A percentile compares a stretch with the other conserved stretches of the same genome.
These are phyloP conservation scores for Cercis canadensis DNA, from an alignment of 306 rosid genomes.

Conservation along the genomic window DNA sequence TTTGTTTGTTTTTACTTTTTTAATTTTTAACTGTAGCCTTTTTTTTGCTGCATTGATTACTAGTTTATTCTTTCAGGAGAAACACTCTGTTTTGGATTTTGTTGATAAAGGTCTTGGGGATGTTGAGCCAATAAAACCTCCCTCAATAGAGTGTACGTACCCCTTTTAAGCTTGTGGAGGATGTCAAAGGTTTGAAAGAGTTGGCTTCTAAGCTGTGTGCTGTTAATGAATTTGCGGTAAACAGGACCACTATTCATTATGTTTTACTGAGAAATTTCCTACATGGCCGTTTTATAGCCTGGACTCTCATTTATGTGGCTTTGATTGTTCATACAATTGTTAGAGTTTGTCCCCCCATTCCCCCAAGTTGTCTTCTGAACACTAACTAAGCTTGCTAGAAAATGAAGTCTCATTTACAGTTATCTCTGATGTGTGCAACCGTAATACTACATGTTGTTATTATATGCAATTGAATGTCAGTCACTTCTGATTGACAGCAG, in stretches of 20 bases:
- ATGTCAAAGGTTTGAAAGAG: conserved; percentile 82
- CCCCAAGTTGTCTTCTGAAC: not conserved
- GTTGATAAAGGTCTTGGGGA: conserved; percentile 64
- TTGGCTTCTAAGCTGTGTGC: conserved; percentile 73
- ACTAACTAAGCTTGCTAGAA: too few species aligned
- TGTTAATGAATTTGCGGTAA: conserved; percentile 91
- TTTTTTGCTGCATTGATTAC: conserved; percentile 22
- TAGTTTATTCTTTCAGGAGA: conserved; percentile 64
- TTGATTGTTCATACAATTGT: conserved; percentile 6
- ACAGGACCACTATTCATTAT: conserved; percentile 1
- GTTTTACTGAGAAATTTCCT: conserved; percentile 23
- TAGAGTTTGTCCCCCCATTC: conserved; percentile 10
- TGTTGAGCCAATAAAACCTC: conserved; percentile 61
- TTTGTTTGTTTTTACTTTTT: conserved; percentile 17
- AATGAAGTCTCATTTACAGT: too few species aligned
- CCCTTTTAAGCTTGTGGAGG: conserved; percentile 84
- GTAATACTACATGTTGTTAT: not conserved
- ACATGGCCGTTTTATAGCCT: conserved; percentile 13
- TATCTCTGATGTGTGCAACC: conserved; percentile 12
- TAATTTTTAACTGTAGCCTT: not conserved
- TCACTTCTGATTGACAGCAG: too few species aligned
- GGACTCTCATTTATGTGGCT: not conserved
- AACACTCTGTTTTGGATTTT: conserved; percentile 66
- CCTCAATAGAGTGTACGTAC: conserved; percentile 61
- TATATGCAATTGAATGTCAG: too few species aligned